Conservation (phyloP, 2,329 filamentous ascomycete species). For the Botryotinia convoluta region DNA sequence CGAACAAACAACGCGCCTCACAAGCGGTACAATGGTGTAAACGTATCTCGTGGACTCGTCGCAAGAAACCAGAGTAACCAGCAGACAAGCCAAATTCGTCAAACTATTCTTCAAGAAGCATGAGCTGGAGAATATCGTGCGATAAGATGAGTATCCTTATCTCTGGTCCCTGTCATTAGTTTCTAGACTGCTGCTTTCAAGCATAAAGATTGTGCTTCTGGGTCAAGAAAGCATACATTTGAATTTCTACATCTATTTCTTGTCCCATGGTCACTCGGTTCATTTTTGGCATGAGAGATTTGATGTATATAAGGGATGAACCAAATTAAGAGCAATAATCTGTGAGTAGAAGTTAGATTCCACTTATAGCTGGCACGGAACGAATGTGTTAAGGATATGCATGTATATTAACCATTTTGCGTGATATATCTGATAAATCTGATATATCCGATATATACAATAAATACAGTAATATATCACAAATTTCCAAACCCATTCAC, state of each 20-base stretch:
- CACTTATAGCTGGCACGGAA: neutral
- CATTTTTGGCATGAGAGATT: neutral
- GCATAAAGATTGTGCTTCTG: no score
- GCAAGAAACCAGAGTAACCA: neutral
- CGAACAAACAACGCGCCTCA: neutral
- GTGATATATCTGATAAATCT: neutral
- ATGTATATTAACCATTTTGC: neutral
- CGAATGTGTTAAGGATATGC: neutral
- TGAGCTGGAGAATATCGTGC: neutral
- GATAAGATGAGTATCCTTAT: neutral
- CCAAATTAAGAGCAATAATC: no score
- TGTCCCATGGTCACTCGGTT: neutral
- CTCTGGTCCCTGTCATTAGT: neutral
- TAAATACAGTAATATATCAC: neutral
- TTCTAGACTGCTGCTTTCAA: neutral
- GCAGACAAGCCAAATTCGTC: neutral
- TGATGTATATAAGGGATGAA: neutral
- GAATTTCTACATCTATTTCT: neutral
- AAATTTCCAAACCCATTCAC: neutral
- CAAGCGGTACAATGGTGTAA: neutral
- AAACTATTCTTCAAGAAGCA: neutral
- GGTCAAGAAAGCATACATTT: no score
- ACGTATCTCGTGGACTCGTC: neutral
- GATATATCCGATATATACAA: neutral
- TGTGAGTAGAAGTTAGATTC: no score